Conservation (phyloP, 208 protist genomes). For the Trypanosoma boissoni region DNA sequence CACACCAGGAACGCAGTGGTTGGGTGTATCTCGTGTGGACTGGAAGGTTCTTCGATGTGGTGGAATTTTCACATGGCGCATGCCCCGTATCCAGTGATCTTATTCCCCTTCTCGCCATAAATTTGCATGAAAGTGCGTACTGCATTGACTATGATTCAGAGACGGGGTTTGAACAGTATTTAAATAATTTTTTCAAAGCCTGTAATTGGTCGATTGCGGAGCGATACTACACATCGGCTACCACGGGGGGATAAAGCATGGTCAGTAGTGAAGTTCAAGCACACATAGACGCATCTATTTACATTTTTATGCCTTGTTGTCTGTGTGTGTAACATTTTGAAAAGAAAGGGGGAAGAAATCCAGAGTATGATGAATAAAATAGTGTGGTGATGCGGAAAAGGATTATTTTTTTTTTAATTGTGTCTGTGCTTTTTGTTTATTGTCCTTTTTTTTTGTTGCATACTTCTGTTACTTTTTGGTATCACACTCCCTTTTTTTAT, state of each 20-base stretch:
- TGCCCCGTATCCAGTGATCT: slow-evolving; percentile 77
- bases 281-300: background rate
- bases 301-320: background rate
- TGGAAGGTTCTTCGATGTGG: slow-evolving; percentile 70
- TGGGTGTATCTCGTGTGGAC: slow-evolving; percentile 89
- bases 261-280: too few species aligned
- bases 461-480: background rate
- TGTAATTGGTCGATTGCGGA: slow-evolving; percentile 80
- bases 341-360: too few species aligned
- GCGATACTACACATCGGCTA: slow-evolving; percentile 51
- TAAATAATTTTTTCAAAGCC: slow-evolving; percentile 84
- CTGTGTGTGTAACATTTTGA: too few species aligned
- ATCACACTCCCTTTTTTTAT: background rate
- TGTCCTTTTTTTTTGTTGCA: background rate
- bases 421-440: background rate
- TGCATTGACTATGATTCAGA: slow-evolving; percentile 53
- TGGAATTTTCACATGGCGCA: slow-evolving; percentile 70
- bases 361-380: background rate
- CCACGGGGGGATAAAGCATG: slow-evolving; percentile 18
- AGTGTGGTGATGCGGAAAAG: background rate
- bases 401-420: background rate
- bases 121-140: slow-evolving; percentile 64
- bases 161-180: slow-evolving; percentile 56
- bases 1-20: slow-evolving; percentile 54
- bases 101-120: slow-evolving; percentile 74